Percentiles rank a stretch among this genome's conserved stretches.
phyloP scores from a whole-genome alignment of 2,329 filamentous ascomycete genomes.

The Penicillium sp. region DNA sequence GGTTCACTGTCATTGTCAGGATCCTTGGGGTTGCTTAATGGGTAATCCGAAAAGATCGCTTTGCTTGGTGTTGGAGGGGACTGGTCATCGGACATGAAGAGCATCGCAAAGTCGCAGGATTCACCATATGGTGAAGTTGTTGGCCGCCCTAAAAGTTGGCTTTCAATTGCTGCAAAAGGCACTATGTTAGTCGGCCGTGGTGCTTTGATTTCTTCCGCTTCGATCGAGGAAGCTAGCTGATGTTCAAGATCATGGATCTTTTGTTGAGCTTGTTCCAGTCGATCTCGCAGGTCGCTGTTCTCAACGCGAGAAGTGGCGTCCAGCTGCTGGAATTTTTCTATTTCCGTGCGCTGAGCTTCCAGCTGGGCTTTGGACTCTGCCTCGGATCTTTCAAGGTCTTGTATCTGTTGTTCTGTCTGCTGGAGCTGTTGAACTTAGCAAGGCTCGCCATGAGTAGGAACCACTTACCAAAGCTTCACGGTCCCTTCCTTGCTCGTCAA shows the following conservation, averaged over 20 bases:
- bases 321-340: conserved; percentile 22
- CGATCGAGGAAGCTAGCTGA: not conserved
- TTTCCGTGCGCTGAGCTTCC: conserved; percentile 16
- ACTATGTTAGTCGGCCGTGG: conserved; percentile 22
- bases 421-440: conserved; percentile 23
- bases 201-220: not conserved
- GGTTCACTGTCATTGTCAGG: not conserved
- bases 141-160: conserved; percentile 17
- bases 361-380: conserved; percentile 13
- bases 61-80: not conserved
- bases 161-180: conserved; percentile 34
- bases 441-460: not conserved
- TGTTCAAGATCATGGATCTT: conserved; percentile 24
- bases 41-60: not conserved
- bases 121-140: conserved; percentile 20
- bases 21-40: not conserved
- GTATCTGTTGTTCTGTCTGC: conserved; percentile 21
- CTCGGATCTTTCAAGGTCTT: conserved; percentile 14
- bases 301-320: conserved; percentile 18
- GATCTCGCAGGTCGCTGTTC: conserved; percentile 17
- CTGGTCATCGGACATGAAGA: conserved; percentile 26
- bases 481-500: conserved; percentile 11
- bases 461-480: conserved; percentile 21
- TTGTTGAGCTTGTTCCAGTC: conserved; percentile 21
- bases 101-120: conserved; percentile 28